phyloP scores from a whole-genome alignment of 306 rosid genomes.

The Corylus americana region DNA sequence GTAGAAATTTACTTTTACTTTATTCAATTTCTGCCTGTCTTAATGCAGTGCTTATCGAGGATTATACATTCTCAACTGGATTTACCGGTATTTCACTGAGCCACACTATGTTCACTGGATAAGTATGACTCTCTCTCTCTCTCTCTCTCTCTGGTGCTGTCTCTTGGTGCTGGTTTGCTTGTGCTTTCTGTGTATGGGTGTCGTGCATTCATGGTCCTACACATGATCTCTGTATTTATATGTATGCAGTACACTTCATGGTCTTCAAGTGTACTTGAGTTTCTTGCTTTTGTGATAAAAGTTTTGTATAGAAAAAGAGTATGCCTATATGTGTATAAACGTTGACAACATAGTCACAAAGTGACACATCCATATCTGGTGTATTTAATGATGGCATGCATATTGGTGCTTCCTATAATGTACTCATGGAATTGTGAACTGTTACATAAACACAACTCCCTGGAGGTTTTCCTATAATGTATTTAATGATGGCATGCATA shows the following conservation, averaged over 20 bases:
- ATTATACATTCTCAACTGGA: constrained; percentile 82
- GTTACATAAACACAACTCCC: background rate
- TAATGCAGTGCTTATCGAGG: constrained; percentile 82
- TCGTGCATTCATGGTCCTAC: background rate
- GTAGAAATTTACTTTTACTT: background rate
- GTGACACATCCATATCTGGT: background rate
- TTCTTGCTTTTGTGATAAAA: background rate
- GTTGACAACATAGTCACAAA: background rate
- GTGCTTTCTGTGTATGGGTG: constrained; percentile 1
- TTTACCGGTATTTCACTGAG: constrained; percentile 90
- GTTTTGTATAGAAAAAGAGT: background rate
- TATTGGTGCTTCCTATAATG: background rate
- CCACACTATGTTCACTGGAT: constrained; percentile 75
- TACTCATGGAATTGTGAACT: background rate
- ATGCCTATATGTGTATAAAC: background rate
- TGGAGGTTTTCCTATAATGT: background rate
- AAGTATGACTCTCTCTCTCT: constrained; percentile 49
- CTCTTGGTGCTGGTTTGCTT: background rate
- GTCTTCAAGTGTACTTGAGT: background rate
- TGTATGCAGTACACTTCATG: background rate
- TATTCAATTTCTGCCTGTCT: constrained; percentile 20
- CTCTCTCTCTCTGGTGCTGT: constrained; percentile 1
- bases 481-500: background rate
- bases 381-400: background rate
- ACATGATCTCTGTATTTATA: background rate